Evolutionary conservation across 2,329 filamentous ascomycete genomes (phyloP).

Genomic region (Diplodia corticola): DNA sequence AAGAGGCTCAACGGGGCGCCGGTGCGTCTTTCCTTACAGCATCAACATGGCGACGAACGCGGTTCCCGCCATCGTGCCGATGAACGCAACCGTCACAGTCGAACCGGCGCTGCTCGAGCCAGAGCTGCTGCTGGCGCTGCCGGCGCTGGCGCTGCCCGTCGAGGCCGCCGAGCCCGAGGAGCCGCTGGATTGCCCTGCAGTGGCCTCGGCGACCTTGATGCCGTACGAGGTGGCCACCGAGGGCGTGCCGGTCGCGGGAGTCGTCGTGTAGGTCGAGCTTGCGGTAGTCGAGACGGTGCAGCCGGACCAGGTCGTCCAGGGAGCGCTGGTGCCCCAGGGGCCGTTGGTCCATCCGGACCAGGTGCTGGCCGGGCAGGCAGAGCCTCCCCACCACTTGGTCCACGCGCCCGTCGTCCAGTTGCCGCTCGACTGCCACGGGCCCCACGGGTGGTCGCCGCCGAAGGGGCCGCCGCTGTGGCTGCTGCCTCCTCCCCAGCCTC

Average conservation of each 20-base stretch:
- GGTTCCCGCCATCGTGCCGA: slow-evolving; percentile 14
- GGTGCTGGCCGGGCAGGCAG: slow-evolving; percentile 34
- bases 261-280: slow-evolving; percentile 34
- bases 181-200: background rate
- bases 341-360: slow-evolving; percentile 43
- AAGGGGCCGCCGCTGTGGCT: slow-evolving; percentile 9
- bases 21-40: background rate
- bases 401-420: slow-evolving; percentile 34
- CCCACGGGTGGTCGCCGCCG: slow-evolving; percentile 31
- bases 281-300: slow-evolving; percentile 37
- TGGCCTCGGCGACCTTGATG: slow-evolving; percentile 36
- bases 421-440: slow-evolving; percentile 32
- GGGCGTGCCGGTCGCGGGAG: slow-evolving; percentile 30
- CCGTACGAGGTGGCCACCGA: slow-evolving; percentile 31
- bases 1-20: too few relatives aligned
- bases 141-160: slow-evolving; percentile 2
- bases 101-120: slow-evolving; percentile 3
- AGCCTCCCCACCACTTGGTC: slow-evolving; percentile 40
- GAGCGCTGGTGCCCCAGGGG: slow-evolving; percentile 37
- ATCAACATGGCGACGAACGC: slow-evolving; percentile 13
- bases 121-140: slow-evolving; percentile 8
- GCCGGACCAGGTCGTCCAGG: slow-evolving; percentile 39
- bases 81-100: slow-evolving; percentile 12
- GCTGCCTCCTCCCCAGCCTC: slow-evolving; percentile 33
- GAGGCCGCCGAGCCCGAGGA: background rate